Percentiles rank a stretch among this genome's conserved stretches.
phyloP scores from a whole-genome alignment of 768 basidiomycete species.

The Atractiella rhizophila region DNA sequence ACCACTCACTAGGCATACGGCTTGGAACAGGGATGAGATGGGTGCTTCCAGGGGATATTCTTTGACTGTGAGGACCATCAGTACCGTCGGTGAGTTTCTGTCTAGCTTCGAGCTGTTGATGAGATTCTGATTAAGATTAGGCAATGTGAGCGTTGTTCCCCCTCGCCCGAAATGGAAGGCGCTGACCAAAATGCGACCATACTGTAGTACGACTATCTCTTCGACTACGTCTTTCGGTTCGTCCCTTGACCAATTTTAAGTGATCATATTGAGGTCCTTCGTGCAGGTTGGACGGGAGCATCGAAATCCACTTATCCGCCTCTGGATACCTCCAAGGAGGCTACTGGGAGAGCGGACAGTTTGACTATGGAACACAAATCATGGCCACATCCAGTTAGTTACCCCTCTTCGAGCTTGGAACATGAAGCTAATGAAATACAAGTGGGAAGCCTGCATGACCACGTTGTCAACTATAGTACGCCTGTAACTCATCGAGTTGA shows the following conservation, averaged over 20 bases:
- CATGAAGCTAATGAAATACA: slow-evolving; percentile 28
- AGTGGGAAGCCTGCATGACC: slow-evolving; percentile 45
- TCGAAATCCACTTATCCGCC: slow-evolving; percentile 42
- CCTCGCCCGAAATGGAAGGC: too few species aligned
- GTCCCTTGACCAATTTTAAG: too few species aligned
- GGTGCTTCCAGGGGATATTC: slow-evolving; percentile 38
- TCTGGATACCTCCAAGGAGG: slow-evolving; percentile 45
- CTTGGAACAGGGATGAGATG: slow-evolving; percentile 32
- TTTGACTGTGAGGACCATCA: slow-evolving; percentile 32
- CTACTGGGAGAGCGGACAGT: slow-evolving; percentile 31
- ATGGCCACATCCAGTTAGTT: too few species aligned
- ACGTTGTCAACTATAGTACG: slow-evolving; percentile 41
- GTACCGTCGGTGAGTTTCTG: slow-evolving; percentile 31
- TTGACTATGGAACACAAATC: slow-evolving; percentile 33
- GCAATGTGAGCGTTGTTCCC: too few species aligned
- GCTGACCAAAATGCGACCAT: too few species aligned
- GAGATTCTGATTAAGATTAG: too few species aligned
- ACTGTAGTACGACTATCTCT: slow-evolving; percentile 23
- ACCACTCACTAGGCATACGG: slow-evolving; percentile 36
- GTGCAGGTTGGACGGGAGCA: slow-evolving; percentile 40
- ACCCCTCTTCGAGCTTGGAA: too few species aligned
- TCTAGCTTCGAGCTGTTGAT: too few species aligned
- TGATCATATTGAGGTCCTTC: too few species aligned
- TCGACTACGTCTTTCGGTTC: slow-evolving; percentile 42
- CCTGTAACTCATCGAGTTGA: neutral